These are phyloP conservation scores for Metschnikowia matae DNA, from an alignment of 805 yeast genomes.

Conservation along the genomic window DNA sequence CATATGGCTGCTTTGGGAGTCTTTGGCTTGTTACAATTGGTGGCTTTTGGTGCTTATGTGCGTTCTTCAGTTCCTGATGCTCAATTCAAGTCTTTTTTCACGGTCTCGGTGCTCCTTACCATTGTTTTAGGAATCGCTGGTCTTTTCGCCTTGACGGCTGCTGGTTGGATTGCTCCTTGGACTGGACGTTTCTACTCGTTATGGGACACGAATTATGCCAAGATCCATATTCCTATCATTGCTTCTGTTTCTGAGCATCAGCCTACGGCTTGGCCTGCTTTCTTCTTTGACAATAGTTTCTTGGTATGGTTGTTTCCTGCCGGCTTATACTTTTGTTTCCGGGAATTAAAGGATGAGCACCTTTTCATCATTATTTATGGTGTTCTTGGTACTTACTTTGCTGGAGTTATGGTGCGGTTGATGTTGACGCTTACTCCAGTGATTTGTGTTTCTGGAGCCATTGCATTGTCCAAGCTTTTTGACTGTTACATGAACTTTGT, in stretches of 20 bases:
- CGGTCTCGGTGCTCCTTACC: constrained; percentile 54
- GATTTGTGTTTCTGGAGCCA: constrained; percentile 88
- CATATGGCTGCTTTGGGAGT: constrained; percentile 99
- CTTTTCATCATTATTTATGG: constrained; percentile 88
- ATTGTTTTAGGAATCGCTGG: constrained; percentile 64
- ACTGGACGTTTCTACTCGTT: constrained; percentile 97
- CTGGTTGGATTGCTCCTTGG: constrained; percentile 98
- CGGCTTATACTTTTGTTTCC: constrained; percentile 87
- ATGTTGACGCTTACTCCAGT: constrained; percentile 96
- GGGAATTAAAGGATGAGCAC: constrained; percentile 86
- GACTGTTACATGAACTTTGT: constrained; percentile 75
- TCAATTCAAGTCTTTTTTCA: constrained; percentile 67
- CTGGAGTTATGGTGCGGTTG: constrained; percentile 98
- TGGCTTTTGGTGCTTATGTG: constrained; percentile 79
- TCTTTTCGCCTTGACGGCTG: constrained; percentile 73
- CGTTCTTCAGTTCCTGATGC: constrained; percentile 65
- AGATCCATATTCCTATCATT: constrained; percentile 95
- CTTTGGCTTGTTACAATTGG: constrained; percentile 90
- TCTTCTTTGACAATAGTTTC: constrained; percentile 89
- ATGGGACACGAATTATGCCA: constrained; percentile 98
- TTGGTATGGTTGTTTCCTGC: constrained; percentile 98
- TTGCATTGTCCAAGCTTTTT: constrained; percentile 79
- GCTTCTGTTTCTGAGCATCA: constrained; percentile 99
- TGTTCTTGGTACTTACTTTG: constrained; percentile 93
- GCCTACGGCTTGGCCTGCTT: constrained; percentile 99